phyloP scores from a whole-genome alignment of 805 yeast species.

The Monosporozyma yasuniensis region DNA sequence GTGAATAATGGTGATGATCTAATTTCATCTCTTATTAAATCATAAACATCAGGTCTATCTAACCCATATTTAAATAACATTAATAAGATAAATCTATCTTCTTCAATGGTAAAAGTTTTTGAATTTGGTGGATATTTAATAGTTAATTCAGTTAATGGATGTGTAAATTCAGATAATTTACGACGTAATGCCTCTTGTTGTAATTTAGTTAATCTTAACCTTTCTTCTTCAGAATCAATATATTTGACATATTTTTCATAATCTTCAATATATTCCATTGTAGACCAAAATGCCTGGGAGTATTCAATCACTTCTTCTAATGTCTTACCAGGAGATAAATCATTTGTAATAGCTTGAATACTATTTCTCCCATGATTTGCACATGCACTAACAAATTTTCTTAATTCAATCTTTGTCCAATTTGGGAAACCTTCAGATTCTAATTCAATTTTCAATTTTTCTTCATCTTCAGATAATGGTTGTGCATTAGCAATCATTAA shows the following conservation, averaged over 20 bases:
- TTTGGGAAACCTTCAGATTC: constrained; percentile 61
- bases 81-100: constrained; percentile 78
- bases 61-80: constrained; percentile 75
- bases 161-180: constrained; percentile 58
- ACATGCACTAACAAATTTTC: constrained; percentile 63
- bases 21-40: constrained; percentile 65
- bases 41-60: constrained; percentile 71
- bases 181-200: constrained; percentile 75
- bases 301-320: constrained; percentile 72
- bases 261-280: constrained; percentile 74
- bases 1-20: constrained; percentile 69
- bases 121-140: constrained; percentile 66
- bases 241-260: constrained; percentile 73
- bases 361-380: constrained; percentile 78
- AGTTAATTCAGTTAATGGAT: constrained; percentile 72
- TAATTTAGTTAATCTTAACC: constrained; percentile 48
- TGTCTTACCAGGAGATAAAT: constrained; percentile 69
- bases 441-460: constrained; percentile 47
- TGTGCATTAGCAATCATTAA: constrained; percentile 66
- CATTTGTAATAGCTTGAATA: constrained; percentile 58
- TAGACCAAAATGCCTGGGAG: constrained; percentile 72
- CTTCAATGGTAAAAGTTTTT: constrained; percentile 74
- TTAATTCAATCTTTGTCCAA: constrained; percentile 86
- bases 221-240: constrained; percentile 87
- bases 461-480: constrained; percentile 79